Conservation (phyloP, 2,329 filamentous ascomycete genomes). For the Ophiosphaerella herpotricha region DNA sequence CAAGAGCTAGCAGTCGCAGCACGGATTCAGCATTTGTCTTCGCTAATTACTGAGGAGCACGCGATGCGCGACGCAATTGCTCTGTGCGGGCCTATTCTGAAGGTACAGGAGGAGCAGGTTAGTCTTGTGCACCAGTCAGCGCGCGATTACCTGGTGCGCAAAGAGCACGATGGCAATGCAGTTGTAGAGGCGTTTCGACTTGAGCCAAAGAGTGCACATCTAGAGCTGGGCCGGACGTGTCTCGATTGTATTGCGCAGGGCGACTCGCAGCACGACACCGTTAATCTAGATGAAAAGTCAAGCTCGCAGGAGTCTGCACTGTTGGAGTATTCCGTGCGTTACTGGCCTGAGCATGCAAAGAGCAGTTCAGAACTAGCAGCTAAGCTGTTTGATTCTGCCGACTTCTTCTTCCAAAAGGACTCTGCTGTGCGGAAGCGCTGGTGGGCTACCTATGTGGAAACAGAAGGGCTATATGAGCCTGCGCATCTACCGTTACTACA, state of each 20-base stretch:
- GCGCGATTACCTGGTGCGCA: conserved; percentile 33
- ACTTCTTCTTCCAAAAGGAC: conserved; percentile 5
- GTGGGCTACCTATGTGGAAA: conserved; percentile 20
- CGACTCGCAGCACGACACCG: neutral
- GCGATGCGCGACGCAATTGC: conserved; percentile 18
- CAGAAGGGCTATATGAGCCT: too few species aligned
- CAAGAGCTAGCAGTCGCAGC: conserved; percentile 26
- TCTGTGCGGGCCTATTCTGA: conserved; percentile 24
- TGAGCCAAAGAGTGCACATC: conserved; percentile 2
- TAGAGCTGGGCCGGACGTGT: conserved; percentile 6
- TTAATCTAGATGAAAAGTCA: neutral
- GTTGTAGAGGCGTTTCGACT: conserved; percentile 12
- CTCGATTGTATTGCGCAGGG: conserved; percentile 10
- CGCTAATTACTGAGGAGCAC: conserved; percentile 14
- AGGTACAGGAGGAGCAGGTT: conserved; percentile 23
- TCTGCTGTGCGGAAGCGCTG: conserved; percentile 1
- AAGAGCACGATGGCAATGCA: conserved; percentile 1
- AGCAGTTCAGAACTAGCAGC: conserved; percentile 4
- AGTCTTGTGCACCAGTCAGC: conserved; percentile 36
- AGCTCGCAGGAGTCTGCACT: conserved; percentile 2
- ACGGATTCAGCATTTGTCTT: conserved; percentile 4
- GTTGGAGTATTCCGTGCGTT: conserved; percentile 4
- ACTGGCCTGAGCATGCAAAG: conserved; percentile 12
- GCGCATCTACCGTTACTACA: too few species aligned
- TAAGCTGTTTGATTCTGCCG: conserved; percentile 2